Percentiles rank a stretch among this genome's conserved stretches.
Conservation (phyloP, 768 basidiomycete genomes). For the Tylopilus vinaceipallidus region DNA sequence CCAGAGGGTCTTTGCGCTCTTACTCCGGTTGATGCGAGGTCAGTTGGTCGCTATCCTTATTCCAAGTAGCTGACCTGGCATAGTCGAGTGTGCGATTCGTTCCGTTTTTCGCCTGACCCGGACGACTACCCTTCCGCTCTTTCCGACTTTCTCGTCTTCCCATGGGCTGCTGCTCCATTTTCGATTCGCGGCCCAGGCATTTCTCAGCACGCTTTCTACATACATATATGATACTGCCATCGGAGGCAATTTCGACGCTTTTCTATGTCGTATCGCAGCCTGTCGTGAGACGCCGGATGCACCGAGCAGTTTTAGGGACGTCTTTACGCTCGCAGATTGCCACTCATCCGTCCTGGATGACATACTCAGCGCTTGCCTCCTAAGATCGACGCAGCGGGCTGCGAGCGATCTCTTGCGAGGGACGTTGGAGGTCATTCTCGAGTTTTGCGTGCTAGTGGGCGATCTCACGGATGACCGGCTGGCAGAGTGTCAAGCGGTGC, state of each 20-base stretch:
- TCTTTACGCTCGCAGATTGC: constrained; percentile 65
- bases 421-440: constrained; percentile 62
- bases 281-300: constrained; percentile 20
- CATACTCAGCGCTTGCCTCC: constrained; percentile 71
- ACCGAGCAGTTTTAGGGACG: constrained; percentile 51
- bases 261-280: constrained; percentile 46
- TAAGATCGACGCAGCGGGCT: constrained; percentile 64
- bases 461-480: constrained; percentile 53
- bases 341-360: constrained; percentile 73
- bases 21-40: constrained; percentile 80
- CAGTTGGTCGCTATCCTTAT: constrained; percentile 12
- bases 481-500: constrained; percentile 65
- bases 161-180: constrained; percentile 61
- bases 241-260: constrained; percentile 69
- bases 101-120: constrained; percentile 66
- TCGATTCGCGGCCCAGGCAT: constrained; percentile 71
- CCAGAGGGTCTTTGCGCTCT: constrained; percentile 77
- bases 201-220: constrained; percentile 61
- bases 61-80: constrained; percentile 1
- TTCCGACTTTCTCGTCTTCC: constrained; percentile 54
- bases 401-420: constrained; percentile 64
- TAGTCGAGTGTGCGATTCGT: constrained; percentile 67
- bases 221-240: constrained; percentile 86
- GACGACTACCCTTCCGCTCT: constrained; percentile 42
- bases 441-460: constrained; percentile 63